Conservation (phyloP, 371 early-diverging fungal genomes). For the Coemansia linderi region DNA sequence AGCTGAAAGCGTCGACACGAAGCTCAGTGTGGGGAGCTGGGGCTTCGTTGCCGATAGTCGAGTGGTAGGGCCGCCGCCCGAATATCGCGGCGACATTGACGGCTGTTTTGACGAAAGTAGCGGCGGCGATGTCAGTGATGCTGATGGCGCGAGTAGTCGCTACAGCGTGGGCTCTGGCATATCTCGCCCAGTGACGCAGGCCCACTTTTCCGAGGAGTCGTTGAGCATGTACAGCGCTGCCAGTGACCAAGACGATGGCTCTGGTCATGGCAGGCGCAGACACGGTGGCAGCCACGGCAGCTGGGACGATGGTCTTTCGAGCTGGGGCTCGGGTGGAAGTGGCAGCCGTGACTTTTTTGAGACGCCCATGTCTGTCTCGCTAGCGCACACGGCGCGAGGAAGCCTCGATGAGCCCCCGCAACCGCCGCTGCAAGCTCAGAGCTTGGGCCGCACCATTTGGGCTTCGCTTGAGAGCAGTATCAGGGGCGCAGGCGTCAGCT, state of each 20-base stretch:
- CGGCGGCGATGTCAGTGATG: background rate
- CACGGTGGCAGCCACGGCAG: slow-evolving; percentile 1
- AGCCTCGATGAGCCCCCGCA: background rate
- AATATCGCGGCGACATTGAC: slow-evolving; percentile 1
- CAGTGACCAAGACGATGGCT: slow-evolving; percentile 15
- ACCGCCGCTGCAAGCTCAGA: background rate
- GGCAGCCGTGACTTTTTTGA: slow-evolving; percentile 8
- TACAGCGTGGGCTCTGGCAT: slow-evolving; percentile 20
- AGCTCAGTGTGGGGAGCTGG: slow-evolving; percentile 5
- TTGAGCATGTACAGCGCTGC: slow-evolving; percentile 37
- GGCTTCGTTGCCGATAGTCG: background rate
- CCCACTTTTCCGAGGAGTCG: slow-evolving; percentile 26
- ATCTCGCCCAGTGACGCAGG: slow-evolving; percentile 27
- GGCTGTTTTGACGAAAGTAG: background rate
- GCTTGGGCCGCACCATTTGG: background rate
- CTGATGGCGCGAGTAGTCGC: background rate
- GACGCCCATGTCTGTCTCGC: slow-evolving; percentile 3
- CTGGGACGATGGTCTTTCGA: slow-evolving; percentile 18
- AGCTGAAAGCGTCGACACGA: slow-evolving; percentile 10
- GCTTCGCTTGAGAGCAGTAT: background rate
- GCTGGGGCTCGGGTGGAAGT: slow-evolving; percentile 11
- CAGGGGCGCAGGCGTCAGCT: background rate
- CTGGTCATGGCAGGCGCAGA: slow-evolving; percentile 1
- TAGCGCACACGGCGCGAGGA: slow-evolving; percentile 4
- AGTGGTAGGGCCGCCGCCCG: background rate